These are phyloP conservation scores for Aureobasidium sp. DNA, from an alignment of 2,329 filamentous ascomycete genomes.

Conservation along the genomic window DNA sequence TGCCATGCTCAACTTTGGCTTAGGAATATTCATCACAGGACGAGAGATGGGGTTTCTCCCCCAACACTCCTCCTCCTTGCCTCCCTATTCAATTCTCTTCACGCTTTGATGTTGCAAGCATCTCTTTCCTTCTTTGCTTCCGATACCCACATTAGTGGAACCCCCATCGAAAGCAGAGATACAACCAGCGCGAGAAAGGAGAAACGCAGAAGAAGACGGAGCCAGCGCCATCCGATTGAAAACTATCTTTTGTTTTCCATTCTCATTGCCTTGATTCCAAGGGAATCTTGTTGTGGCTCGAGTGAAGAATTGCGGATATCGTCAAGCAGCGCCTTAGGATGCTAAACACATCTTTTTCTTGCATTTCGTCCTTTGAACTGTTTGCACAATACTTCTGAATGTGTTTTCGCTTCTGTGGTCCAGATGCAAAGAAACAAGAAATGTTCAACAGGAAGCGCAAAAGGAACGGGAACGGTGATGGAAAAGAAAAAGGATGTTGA, in stretches of 20 bases:
- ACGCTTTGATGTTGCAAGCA: neutral
- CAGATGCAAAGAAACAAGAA: neutral
- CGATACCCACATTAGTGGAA: neutral
- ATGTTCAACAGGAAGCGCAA: neutral
- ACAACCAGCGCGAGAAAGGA: neutral
- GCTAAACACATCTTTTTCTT: slow-evolving; percentile 4
- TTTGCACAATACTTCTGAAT: neutral
- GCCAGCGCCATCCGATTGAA: slow-evolving; percentile 30
- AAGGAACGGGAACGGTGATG: neutral
- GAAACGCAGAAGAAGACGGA: slow-evolving; percentile 18
- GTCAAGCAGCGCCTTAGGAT: slow-evolving; percentile 4
- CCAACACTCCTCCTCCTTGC: neutral
- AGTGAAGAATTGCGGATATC: neutral
- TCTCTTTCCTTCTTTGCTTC: neutral
- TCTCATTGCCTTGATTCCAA: neutral
- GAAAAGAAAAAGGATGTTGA: neutral
- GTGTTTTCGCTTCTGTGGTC: neutral
- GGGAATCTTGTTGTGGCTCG: neutral
- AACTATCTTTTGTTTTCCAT: slow-evolving; percentile 24
- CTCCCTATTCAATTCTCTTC: neutral
- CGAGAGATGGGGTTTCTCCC: neutral
- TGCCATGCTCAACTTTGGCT: slow-evolving; percentile 17
- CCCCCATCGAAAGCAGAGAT: neutral
- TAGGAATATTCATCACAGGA: slow-evolving; percentile 16
- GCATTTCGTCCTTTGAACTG: neutral